Percentiles rank a stretch among this genome's conserved stretches.
These are phyloP conservation scores for Adansonia grandidieri DNA, from an alignment of 441 rosid species.

Conservation along the genomic window DNA sequence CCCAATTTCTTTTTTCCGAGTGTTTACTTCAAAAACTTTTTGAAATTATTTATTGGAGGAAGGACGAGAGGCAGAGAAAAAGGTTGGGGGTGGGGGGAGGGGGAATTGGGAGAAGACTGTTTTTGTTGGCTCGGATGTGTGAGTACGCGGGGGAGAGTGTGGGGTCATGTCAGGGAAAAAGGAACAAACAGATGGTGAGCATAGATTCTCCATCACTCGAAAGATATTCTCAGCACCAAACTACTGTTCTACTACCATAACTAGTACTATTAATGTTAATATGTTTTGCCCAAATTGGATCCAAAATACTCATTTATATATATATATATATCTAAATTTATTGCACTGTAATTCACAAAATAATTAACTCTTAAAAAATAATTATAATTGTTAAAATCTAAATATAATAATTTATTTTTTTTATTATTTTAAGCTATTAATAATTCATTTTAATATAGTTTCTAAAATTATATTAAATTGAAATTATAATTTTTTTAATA, in stretches of 20 bases:
- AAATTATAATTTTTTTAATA: background rate
- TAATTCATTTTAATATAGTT: too few relatives aligned
- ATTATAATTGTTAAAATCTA: too few relatives aligned
- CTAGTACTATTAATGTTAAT: background rate
- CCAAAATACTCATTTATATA: too few relatives aligned
- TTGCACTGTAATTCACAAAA: too few relatives aligned
- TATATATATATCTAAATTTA: too few relatives aligned
- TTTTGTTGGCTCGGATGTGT: constrained; percentile 29
- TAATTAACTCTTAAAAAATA: too few relatives aligned
- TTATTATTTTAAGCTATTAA: too few relatives aligned
- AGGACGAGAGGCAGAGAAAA: background rate
- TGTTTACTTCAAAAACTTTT: constrained; percentile 39
- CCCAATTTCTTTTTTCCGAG: background rate
- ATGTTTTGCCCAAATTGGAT: background rate
- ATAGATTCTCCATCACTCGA: constrained; percentile 48
- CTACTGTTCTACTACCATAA: background rate
- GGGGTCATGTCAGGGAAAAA: constrained; percentile 34
- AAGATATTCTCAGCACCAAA: constrained; percentile 31
- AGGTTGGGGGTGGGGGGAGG: background rate
- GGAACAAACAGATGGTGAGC: constrained; percentile 50
- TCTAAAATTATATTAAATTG: too few relatives aligned
- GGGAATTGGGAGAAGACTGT: constrained; percentile 19
- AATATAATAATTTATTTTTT: too few relatives aligned
- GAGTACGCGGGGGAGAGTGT: background rate
- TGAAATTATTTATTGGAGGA: constrained; percentile 31